Evolutionary conservation across 441 rosid species (phyloP), one percentile per base, ranked within the genome.

Genomic region (Adansonia grandidieri): DNA sequence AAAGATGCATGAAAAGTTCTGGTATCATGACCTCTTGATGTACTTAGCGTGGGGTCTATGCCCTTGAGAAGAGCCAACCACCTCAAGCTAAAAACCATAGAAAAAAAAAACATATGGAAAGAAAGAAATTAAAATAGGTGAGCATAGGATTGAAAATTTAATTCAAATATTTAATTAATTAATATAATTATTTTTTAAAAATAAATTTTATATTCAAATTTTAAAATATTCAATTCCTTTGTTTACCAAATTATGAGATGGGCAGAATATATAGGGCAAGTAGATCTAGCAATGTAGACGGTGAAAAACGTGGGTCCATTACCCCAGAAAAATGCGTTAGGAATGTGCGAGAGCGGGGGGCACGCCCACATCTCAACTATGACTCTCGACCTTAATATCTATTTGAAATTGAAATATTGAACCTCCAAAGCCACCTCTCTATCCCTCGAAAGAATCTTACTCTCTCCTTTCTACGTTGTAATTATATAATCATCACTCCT

Each of bases 331-430:
- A 17, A 73, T 69, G 85, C 73, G 80, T 79, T 80, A 68, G 78
- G 75, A 57, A 77, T 67, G 81, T 75, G 75, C 3, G 66, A 50
- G 87, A 77, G 61, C 17, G 32, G 91, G 80, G 79, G 86, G 80
- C 77, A 88, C 19, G 85, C 87, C 75, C 19, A 76, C 80, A 87
- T 89, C 92, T 78, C 65, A 87, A 86, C 82, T 81, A 72, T 75
- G 92, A 87, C 92, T 75, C 79, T 76, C 80, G 85, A 89, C 89
- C 92, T 87, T 86, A 87, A 84, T 58, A 87, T 86, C 91, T 81
- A 48, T 75, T 28, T 85, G 89, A 89, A 85, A 89, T 51, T 28
- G 32, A 28, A 28, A 28, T 28, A 28, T 28, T 74, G 8, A 74
- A 83, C 88, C 81, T 71, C 80, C 69, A 54, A 53, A 53, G 15